phyloP scores from a whole-genome alignment of 352 stramenopile species.

The Globisporangium abappressorium region DNA sequence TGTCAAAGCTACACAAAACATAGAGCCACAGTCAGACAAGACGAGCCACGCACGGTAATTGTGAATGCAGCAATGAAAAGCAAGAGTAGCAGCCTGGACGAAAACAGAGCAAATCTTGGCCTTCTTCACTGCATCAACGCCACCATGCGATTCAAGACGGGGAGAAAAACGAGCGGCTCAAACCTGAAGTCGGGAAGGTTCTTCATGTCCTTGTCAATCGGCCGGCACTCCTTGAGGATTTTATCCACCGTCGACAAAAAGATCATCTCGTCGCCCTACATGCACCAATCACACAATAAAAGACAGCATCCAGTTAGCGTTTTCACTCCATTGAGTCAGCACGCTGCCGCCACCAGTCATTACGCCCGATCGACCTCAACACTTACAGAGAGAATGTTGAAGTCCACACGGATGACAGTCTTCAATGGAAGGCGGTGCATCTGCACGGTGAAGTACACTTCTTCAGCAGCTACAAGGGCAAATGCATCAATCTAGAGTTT shows the following conservation, averaged over 20 bases:
- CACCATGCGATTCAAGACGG: constrained; percentile 19
- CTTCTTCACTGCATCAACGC: constrained; percentile 13
- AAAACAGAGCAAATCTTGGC: constrained; percentile 9
- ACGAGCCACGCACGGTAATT: constrained; percentile 15
- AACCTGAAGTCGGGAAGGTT: constrained; percentile 66
- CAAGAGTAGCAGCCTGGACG: not conserved
- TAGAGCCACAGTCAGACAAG: constrained; percentile 15
- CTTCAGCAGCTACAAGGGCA: constrained; percentile 60
- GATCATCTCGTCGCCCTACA: constrained; percentile 57
- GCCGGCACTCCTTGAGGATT: constrained; percentile 55
- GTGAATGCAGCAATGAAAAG: constrained; percentile 20
- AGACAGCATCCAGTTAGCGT: not conserved
- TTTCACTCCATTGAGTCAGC: constrained; percentile 16
- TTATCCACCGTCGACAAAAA: constrained; percentile 67
- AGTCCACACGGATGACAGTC: constrained; percentile 60
- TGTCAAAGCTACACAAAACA: constrained; percentile 49
- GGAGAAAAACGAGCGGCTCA: constrained; percentile 15
- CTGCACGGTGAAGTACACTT: constrained; percentile 63
- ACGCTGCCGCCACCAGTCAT: no score
- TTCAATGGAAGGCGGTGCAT: constrained; percentile 48
- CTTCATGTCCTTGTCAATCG: constrained; percentile 61
- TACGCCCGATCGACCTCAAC: not conserved
- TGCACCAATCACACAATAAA: constrained; percentile 1
- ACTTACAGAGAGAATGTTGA: constrained; percentile 62
- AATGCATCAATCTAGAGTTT: constrained; percentile 56